Conservation (phyloP, 2,329 filamentous ascomycete species). For the Bisporella sp. region DNA sequence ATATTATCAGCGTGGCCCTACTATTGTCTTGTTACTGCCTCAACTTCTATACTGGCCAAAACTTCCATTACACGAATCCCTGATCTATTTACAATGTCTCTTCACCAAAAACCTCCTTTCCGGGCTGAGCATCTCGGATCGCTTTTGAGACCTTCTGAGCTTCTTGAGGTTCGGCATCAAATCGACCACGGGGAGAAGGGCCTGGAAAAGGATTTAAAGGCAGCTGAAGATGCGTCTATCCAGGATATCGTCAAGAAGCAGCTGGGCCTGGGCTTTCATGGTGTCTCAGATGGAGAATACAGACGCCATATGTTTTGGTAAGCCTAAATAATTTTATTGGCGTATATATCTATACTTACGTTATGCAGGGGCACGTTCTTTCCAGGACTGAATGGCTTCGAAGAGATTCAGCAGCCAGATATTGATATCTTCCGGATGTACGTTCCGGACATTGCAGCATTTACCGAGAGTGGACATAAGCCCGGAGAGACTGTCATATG, state of each 20-base stretch:
- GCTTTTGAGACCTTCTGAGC: slow-evolving; percentile 49
- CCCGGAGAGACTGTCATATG: slow-evolving; percentile 39
- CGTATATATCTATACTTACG: slow-evolving; percentile 34
- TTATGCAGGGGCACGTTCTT: slow-evolving; percentile 30
- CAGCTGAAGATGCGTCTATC: slow-evolving; percentile 49
- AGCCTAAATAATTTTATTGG: not conserved
- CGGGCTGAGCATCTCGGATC: slow-evolving; percentile 58
- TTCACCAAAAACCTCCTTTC: slow-evolving; percentile 15
- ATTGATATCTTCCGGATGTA: slow-evolving; percentile 33
- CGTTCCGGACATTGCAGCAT: slow-evolving; percentile 33
- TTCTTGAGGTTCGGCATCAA: slow-evolving; percentile 42
- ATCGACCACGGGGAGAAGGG: slow-evolving; percentile 28
- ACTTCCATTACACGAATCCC: too few species aligned
- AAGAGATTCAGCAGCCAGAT: slow-evolving; percentile 23
- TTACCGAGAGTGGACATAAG: slow-evolving; percentile 36
- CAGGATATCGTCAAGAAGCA: slow-evolving; percentile 52
- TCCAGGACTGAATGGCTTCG: slow-evolving; percentile 21
- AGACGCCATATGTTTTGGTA: not conserved
- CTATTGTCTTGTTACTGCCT: too few species aligned
- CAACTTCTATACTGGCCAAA: too few species aligned
- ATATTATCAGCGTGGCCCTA: too few species aligned
- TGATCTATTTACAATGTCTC: not conserved
- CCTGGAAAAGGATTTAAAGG: slow-evolving; percentile 34
- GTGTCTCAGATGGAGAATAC: slow-evolving; percentile 53
- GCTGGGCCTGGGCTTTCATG: slow-evolving; percentile 48